These are phyloP conservation scores for Exophiala mesophila DNA, from an alignment of 2,329 filamentous ascomycete species.

Conservation along the genomic window DNA sequence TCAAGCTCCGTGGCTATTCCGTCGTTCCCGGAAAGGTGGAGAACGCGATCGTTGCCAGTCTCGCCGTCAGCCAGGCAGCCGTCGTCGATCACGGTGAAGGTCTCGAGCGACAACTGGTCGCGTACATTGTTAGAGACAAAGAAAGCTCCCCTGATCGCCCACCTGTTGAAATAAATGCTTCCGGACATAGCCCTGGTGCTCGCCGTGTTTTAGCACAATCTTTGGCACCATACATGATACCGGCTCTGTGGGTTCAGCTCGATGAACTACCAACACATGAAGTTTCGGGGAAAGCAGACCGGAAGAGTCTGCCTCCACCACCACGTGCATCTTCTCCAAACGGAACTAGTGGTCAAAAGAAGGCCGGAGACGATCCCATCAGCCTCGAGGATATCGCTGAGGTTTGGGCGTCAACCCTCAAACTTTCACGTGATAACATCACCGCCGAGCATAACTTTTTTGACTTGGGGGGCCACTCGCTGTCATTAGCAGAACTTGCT, in stretches of 20 bases:
- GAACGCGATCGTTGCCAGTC: constrained; percentile 62
- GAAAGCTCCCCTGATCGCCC: constrained; percentile 56
- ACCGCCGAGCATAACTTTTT: constrained; percentile 73
- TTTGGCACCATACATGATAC: constrained; percentile 80
- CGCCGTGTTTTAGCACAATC: constrained; percentile 60
- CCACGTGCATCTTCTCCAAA: constrained; percentile 42
- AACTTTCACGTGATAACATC: constrained; percentile 58
- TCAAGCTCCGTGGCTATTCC: constrained; percentile 74
- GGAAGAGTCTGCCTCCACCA: constrained; percentile 65
- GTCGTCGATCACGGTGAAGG: constrained; percentile 72
- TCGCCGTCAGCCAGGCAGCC: constrained; percentile 67
- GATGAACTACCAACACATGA: constrained; percentile 67
- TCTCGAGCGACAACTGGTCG: constrained; percentile 68
- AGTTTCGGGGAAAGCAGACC: constrained; percentile 73
- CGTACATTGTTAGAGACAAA: constrained; percentile 67
- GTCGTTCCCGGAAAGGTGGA: constrained; percentile 74
- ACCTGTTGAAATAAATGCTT: constrained; percentile 61
- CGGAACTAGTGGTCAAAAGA: constrained; percentile 35
- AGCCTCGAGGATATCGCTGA: constrained; percentile 63
- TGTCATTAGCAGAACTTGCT: constrained; percentile 73
- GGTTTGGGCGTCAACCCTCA: constrained; percentile 67
- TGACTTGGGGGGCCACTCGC: constrained; percentile 72
- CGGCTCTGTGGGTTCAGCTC: constrained; percentile 69
- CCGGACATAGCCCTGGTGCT: constrained; percentile 65
- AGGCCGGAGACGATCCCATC: constrained; percentile 58